Base-by-base conservation (phyloP, 1,139 yeast genomes). In the Geotrichum reessii region DNA sequence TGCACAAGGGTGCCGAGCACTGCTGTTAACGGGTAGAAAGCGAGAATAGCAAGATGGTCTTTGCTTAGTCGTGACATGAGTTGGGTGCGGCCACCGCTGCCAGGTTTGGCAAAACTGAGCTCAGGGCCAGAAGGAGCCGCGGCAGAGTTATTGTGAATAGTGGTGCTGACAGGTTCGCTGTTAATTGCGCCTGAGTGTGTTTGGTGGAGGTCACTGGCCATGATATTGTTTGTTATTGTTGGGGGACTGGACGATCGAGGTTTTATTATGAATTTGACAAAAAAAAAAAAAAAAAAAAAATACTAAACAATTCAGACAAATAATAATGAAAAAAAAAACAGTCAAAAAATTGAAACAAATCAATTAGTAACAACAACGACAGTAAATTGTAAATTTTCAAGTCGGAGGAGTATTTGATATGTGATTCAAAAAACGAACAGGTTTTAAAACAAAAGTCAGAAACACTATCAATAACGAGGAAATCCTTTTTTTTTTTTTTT, bases 1-100 rank as follows among this genome's bases (percentile, higher is more conserved):
- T 65, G 66, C 9, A 67, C 67, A 28, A 69, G 53, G 55, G 65
- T 67, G 47, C 76, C 76, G 19, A 72, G 59, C 1, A 69, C 24
- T 21, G 71, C 54, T 1, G 72, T 62, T 3, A 61, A 44, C 1
- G 75, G 75, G 57, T 70, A 73, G 25, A 71, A 33, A 1, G 51
- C 50, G 44, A 70, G 61, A 2, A 67, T 37, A 19, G 6, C 44
- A 5, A 37, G 21, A 17, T 37, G 44, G 17, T 37, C 44, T 8
- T 37, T 37, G 19, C 9, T 37, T 19, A 37, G 44, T 19, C 44
- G 44, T 17, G 44, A 37, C 7, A 1, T 11, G 37, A 14, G 21
- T 2, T n/a, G n/a, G n/a, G n/a, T n/a, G n/a, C n/a, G n/a, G n/a
- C 17, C n/a, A 3, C 1, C 19, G 19, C 19, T 7, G 17, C 7